Base-by-base conservation (phyloP, 1,139 yeast genomes). In the Petasospora rhodanensis region DNA sequence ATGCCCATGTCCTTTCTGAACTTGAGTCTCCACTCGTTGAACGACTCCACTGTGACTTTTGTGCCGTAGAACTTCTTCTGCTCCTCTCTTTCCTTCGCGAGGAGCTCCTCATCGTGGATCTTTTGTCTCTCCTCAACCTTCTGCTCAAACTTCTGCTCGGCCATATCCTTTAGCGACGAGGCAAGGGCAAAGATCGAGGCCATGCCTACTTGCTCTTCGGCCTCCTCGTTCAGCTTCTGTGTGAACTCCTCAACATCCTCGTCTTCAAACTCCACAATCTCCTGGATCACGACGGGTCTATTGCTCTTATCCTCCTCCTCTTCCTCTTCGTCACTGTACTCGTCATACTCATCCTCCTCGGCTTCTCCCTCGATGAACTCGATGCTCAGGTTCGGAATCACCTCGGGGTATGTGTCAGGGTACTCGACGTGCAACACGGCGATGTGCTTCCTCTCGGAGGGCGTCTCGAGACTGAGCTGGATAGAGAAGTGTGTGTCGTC, bases 161-260 rank as follows among this genome's bases (percentile, higher is more conserved):
- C 89, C 39, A 72, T 73, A 33, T 89, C 97, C 53, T 89, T 89
- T 34, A 87, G 65, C 12, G 76, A 65, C 2, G 93, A 77, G 1
- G 83, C 74, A 31, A 91, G 57, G 0, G 95, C 76, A 60, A 87
- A 91, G 6, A 89, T 70, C 47, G 89, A 79, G 12, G 96, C 95
- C 70, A 89, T 80, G 2, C 98, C 97, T 33, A 80, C 50, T 53
- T 83, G 87, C 35, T 78, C 72, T 37, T 78, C 79, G 2, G 95
- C 94, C 47, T 79, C 86, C 36, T 68, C 73, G 14, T 62, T 60
- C 29, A 79, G 49, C 42, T 64, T 61, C 5, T 52, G 55, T 23
- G 62, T 50, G 28, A 81, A 58, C 11, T 47, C 48, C 3, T 57
- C 50, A 33, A 74, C 53, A 45, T 79, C 86, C 1, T 53, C 51